Evolutionary conservation across 495 filamentous ascomycete genomes (phyloP).

Genomic region (Penicillium odoratum): DNA sequence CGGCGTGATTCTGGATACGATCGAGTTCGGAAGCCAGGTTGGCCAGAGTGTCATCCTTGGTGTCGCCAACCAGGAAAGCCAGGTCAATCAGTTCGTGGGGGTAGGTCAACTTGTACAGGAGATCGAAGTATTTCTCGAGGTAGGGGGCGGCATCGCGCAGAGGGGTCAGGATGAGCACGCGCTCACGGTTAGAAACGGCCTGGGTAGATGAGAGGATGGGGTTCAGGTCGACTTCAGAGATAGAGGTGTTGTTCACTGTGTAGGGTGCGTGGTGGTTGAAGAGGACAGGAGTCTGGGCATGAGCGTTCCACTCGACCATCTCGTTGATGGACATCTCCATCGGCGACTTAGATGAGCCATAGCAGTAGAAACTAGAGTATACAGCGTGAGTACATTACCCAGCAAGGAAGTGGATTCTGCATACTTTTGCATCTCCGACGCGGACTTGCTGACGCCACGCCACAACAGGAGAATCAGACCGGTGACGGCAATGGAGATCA

Average conservation of each 20-base stretch:
- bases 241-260: slow-evolving; percentile 77
- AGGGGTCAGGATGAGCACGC: slow-evolving; percentile 92
- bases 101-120: slow-evolving; percentile 86
- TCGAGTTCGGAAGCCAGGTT: slow-evolving; percentile 78
- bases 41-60: slow-evolving; percentile 83
- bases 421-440: slow-evolving; percentile 90
- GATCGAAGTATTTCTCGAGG: slow-evolving; percentile 87
- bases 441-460: slow-evolving; percentile 79
- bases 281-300: slow-evolving; percentile 86
- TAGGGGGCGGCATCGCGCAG: slow-evolving; percentile 83
- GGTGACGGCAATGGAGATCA: slow-evolving; percentile 70
- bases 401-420: slow-evolving; percentile 18
- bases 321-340: slow-evolving; percentile 93
- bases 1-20: slow-evolving; percentile 79
- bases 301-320: slow-evolving; percentile 82
- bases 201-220: slow-evolving; percentile 76
- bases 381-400: slow-evolving; percentile 9
- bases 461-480: slow-evolving; percentile 83
- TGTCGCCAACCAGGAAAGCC: slow-evolving; percentile 91
- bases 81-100: slow-evolving; percentile 95
- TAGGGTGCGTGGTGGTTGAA: slow-evolving; percentile 93
- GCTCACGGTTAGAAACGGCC: slow-evolving; percentile 76
- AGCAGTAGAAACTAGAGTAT: slow-evolving; percentile 84
- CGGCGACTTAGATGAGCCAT: slow-evolving; percentile 86
- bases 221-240: slow-evolving; percentile 80